Conservation (phyloP, 352 stramenopile genomes). For the Lagenidium sp. region DNA sequence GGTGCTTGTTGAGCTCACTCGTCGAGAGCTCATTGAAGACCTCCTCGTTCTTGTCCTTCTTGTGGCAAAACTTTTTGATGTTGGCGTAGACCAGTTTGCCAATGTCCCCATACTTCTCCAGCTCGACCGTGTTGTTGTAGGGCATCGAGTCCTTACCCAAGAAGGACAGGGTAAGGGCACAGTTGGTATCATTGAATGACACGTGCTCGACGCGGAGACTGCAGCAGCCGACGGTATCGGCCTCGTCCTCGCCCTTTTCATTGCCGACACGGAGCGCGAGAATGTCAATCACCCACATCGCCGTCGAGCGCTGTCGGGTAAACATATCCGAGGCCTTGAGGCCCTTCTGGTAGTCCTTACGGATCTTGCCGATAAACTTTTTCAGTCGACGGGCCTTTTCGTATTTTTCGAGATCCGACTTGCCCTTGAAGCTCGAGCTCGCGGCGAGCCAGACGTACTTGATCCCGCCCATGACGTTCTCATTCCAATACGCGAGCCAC, state of each 20-base stretch:
- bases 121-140: constrained; percentile 99
- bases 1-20: constrained; percentile 96
- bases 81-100: constrained; percentile 94
- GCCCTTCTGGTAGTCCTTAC: constrained; percentile 86
- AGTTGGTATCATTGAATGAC: constrained; percentile 91
- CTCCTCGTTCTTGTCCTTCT: constrained; percentile 95
- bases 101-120: constrained; percentile 85
- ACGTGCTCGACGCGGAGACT: constrained; percentile 98
- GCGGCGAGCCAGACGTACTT: constrained; percentile 99
- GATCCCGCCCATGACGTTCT: constrained; percentile 97
- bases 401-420: constrained; percentile 98
- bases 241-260: constrained; percentile 98
- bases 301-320: constrained; percentile 92
- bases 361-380: constrained; percentile 95
- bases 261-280: constrained; percentile 99
- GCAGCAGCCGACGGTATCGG: constrained; percentile 99
- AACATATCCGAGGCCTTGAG: constrained; percentile 88
- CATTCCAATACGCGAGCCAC: constrained; percentile 95
- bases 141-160: constrained; percentile 99
- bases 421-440: constrained; percentile 98
- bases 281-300: constrained; percentile 99
- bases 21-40: constrained; percentile 97
- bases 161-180: constrained; percentile 98
- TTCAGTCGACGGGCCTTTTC: constrained; percentile 98
- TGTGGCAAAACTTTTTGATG: constrained; percentile 93